Conservation (phyloP, 306 rosid species). For the Cucumis hystrix region DNA sequence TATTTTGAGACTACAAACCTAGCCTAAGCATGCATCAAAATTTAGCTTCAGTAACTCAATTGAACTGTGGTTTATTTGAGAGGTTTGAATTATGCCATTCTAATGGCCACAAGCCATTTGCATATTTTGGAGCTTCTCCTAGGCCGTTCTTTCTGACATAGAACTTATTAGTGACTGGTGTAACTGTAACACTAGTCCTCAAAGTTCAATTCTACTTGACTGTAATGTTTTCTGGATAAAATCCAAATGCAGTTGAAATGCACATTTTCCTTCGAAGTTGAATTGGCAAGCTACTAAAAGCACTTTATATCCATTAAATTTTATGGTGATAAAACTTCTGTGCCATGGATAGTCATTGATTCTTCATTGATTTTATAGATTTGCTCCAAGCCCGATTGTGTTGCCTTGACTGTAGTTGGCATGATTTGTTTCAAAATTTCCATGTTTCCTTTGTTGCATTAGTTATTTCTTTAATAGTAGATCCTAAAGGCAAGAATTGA, state of each 20-base stretch:
- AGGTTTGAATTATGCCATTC: background rate
- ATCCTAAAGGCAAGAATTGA: constrained; percentile 5
- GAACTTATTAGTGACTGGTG: background rate
- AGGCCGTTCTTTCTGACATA: background rate
- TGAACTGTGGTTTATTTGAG: background rate
- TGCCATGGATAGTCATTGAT: background rate
- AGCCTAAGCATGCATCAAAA: background rate
- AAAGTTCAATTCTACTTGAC: background rate
- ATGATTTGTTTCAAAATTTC: background rate
- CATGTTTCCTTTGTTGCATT: background rate
- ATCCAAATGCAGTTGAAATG: background rate
- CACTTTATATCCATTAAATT: background rate
- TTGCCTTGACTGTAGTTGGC: background rate
- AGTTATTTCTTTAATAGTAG: background rate
- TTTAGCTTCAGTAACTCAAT: background rate
- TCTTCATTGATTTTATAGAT: background rate
- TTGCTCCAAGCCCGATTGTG: background rate
- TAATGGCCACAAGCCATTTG: background rate
- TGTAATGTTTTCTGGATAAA: background rate
- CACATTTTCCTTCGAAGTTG: background rate
- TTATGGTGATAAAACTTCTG: background rate
- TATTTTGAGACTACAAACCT: background rate
- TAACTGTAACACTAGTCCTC: background rate
- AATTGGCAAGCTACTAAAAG: background rate
- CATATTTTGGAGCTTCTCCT: background rate